phyloP scores from a whole-genome alignment of 1,284 basidiomycete species.

The Trametes polyzona region DNA sequence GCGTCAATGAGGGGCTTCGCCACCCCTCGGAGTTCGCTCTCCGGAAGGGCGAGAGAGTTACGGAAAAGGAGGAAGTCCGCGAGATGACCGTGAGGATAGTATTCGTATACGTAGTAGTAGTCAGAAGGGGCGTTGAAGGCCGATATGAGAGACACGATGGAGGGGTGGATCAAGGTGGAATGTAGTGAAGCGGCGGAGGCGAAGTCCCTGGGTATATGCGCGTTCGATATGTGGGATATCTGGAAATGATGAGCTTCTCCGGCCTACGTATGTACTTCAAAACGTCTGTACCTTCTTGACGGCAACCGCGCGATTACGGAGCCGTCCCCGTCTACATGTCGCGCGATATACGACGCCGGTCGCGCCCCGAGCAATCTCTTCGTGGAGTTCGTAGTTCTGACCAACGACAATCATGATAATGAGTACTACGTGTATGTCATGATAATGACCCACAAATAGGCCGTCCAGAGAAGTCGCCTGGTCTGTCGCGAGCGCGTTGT shows the following conservation, averaged over 20 bases:
- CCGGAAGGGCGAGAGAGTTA: conserved; percentile 31
- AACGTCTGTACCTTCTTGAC: not conserved
- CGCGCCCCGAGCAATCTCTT: not conserved
- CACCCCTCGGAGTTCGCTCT: conserved; percentile 43
- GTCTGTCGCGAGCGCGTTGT: not conserved
- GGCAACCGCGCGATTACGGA: not conserved
- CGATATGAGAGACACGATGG: conserved; percentile 51
- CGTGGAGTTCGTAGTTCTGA: not conserved
- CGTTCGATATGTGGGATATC: conserved; percentile 3
- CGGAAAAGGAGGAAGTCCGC: conserved; percentile 35
- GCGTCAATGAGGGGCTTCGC: conserved; percentile 46
- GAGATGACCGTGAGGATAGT: conserved; percentile 48
- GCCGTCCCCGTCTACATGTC: not conserved
- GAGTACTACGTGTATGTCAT: too few relatives aligned
- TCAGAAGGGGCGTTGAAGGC: conserved; percentile 40
- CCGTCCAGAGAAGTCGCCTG: not conserved
- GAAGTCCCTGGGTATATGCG: not conserved
- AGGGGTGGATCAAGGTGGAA: conserved; percentile 51
- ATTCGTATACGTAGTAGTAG: conserved; percentile 48
- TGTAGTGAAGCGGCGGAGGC: conserved; percentile 37
- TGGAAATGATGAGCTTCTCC: not conserved
- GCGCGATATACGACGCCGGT: not conserved
- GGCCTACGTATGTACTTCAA: not conserved
- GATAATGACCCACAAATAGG: not conserved
- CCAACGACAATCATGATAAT: too few relatives aligned